phyloP scores from a whole-genome alignment of 768 basidiomycete species.

The Vararia minispora region DNA sequence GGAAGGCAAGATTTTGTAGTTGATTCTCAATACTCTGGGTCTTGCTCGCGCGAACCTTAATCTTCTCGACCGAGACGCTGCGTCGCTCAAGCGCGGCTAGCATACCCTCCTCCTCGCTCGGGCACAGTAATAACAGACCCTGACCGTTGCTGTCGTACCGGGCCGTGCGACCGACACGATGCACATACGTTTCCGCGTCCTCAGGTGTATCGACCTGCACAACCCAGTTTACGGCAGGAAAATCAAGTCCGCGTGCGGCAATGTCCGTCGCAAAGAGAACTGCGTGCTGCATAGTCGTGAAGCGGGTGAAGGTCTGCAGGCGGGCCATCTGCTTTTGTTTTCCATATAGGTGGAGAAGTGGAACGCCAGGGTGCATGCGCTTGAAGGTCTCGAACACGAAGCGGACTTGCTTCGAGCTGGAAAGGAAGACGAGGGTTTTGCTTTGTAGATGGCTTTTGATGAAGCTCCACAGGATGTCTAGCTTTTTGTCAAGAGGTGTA shows the following conservation, averaged over 20 bases:
- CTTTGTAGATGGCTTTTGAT: constrained; percentile 86
- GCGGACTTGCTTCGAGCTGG: constrained; percentile 93
- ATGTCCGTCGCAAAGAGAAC: constrained; percentile 94
- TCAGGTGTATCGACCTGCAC: constrained; percentile 93
- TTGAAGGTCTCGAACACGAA: constrained; percentile 95
- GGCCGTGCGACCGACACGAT: constrained; percentile 92
- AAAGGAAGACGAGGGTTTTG: constrained; percentile 91
- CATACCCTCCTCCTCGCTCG: constrained; percentile 94
- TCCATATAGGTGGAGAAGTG: constrained; percentile 89
- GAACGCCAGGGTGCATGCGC: constrained; percentile 88
- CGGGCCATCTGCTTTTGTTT: constrained; percentile 94
- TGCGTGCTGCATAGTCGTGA: constrained; percentile 71
- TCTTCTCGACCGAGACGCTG: constrained; percentile 58
- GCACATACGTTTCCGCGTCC: constrained; percentile 95
- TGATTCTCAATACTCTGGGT: constrained; percentile 77
- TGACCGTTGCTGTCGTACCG: constrained; percentile 88
- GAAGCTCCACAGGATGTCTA: constrained; percentile 89
- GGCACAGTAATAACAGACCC: constrained; percentile 69
- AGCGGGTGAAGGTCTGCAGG: constrained; percentile 72
- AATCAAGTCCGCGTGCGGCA: constrained; percentile 92
- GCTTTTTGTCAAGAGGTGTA: constrained; percentile 75
- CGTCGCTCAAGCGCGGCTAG: constrained; percentile 57
- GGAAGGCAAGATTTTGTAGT: constrained; percentile 86
- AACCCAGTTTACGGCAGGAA: constrained; percentile 96
- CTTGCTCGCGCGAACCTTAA: constrained; percentile 85